Evolutionary conservation across 2,329 filamentous ascomycete genomes (phyloP), one percentile per base, ranked within the genome.

Genomic region (Colletotrichum sp.): DNA sequence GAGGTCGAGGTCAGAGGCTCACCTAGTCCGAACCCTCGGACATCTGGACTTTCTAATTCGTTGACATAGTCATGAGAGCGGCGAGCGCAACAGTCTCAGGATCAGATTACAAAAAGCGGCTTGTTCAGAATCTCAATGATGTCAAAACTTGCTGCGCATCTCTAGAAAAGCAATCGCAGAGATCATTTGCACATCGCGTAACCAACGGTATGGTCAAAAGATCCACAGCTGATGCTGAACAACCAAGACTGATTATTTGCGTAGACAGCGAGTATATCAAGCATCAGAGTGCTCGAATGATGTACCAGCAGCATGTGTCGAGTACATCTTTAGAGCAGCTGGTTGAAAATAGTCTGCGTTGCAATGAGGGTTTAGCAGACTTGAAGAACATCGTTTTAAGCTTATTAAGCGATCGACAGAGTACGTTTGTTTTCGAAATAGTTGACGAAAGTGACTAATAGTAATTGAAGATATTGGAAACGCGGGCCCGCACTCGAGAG

Each of bases 11-110:
- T 26, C 26, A 26, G 6, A 26, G 3, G 34, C 34, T 36, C 34
- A 4, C 34, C 34, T 8, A 2, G 3, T 36, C 1, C 15, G 34
- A 36, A 36, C 5, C 34, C 13, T 16, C 0, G 13, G 34, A 36
- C 1, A 8, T 39, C 13, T 39, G 0, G 36, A 39, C 36, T 18
- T 18, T 0, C 8, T 39, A n/a, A n/a, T 0, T n/a, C n/a, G n/a
- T n/a, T n/a, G n/a, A n/a, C n/a, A n/a, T n/a, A 44, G 39, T 44
- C 5, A n/a, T 3, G 16, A 44, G 39, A n/a, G 39, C 39, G 0
- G 16, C 39, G 8, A n/a, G 8, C 18, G 39, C 39, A 44, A n/a
- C 16, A 0, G 0, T 44, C 8, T 44, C 16, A n/a, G 39, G 16
- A 3, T 6, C 39, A n/a, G 39, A 44, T 0, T 44, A 44, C 39